These are phyloP conservation scores for Mortierella antarctica DNA, from an alignment of 192 early-diverging fungal species.

Conservation along the genomic window DNA sequence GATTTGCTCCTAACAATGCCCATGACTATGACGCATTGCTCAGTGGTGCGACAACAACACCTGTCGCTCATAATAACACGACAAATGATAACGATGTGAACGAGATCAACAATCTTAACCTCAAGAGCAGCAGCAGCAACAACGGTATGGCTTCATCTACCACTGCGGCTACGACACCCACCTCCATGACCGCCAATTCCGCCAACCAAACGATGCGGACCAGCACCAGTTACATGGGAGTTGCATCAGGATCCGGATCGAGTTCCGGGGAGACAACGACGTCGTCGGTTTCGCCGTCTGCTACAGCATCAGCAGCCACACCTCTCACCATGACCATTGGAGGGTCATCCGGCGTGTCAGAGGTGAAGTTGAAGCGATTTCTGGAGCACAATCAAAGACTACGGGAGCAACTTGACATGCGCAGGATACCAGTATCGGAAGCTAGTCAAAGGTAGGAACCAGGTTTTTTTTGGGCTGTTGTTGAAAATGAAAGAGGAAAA, in stretches of 20 bases:
- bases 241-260: too few relatives aligned
- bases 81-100: neutral
- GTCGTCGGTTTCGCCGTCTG: too few relatives aligned
- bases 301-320: neutral
- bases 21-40: slow-evolving; percentile 1
- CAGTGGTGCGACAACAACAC: neutral
- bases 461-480: too few relatives aligned
- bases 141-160: neutral
- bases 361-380: slow-evolving; percentile 76
- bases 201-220: neutral
- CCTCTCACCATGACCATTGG: neutral
- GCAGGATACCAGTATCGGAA: slow-evolving; percentile 80
- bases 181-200: neutral
- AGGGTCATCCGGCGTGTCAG: slow-evolving; percentile 54
- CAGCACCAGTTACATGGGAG: too few relatives aligned
- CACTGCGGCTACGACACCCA: neutral
- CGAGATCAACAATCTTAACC: neutral
- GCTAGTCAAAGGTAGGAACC: slow-evolving; percentile 62
- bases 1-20: neutral
- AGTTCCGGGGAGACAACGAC: too few relatives aligned
- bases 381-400: slow-evolving; percentile 78
- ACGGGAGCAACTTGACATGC: slow-evolving; percentile 81
- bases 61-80: neutral
- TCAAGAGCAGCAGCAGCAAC: neutral
- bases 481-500: too few relatives aligned